phyloP scores from a whole-genome alignment of 2,329 filamentous ascomycete genomes.

The Colletotrichum sp. region DNA sequence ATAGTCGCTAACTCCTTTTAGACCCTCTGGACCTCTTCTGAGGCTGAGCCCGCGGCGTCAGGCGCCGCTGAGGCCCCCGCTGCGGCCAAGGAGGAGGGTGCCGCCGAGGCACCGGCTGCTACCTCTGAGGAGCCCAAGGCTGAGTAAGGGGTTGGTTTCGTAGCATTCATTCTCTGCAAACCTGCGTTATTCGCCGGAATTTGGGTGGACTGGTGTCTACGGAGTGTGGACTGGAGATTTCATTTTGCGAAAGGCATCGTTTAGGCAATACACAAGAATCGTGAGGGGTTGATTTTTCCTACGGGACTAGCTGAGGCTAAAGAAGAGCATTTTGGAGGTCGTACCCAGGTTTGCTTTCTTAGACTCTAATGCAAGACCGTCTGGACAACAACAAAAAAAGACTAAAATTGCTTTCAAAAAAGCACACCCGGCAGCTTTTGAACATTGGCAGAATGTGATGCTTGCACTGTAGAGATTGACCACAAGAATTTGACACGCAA shows the following conservation, averaged over 20 bases:
- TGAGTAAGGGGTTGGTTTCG: conserved; percentile 50
- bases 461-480: conserved; percentile 11
- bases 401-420: conserved; percentile 50
- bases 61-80: conserved; percentile 61
- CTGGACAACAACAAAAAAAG: conserved; percentile 61
- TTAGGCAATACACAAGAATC: conserved; percentile 49
- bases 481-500: neutral
- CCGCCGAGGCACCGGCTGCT: conserved; percentile 34
- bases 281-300: conserved; percentile 39
- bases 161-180: conserved; percentile 25
- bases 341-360: conserved; percentile 53
- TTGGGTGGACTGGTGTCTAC: conserved; percentile 65
- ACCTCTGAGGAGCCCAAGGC: conserved; percentile 72
- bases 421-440: conserved; percentile 3
- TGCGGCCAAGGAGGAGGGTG: conserved; percentile 34
- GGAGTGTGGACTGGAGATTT: conserved; percentile 66
- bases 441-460: conserved; percentile 2
- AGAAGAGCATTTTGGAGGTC: conserved; percentile 55
- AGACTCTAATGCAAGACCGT: conserved; percentile 62
- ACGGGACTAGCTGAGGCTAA: conserved; percentile 43
- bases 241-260: conserved; percentile 55
- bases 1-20: conserved; percentile 45
- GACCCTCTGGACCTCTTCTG: conserved; percentile 99
- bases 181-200: conserved; percentile 47
- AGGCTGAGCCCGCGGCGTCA: conserved; percentile 80